Conservation (phyloP, 345 rosid species). For the Sonneratia alba region DNA sequence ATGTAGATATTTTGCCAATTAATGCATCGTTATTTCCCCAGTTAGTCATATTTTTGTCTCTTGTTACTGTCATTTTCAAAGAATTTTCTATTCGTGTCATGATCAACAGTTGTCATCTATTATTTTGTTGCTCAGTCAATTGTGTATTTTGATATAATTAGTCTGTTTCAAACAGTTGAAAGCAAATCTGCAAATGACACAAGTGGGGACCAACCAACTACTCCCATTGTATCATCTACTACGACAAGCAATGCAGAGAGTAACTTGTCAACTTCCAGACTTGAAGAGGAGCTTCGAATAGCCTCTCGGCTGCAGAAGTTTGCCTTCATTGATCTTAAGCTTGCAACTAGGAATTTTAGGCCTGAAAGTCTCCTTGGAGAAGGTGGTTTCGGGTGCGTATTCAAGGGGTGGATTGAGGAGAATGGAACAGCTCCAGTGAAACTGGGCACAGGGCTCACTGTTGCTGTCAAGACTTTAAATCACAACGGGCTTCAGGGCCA, state of each 20-base stretch:
- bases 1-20: background rate
- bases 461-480: constrained; percentile 84
- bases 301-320: constrained; percentile 67
- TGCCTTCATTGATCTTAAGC: constrained; percentile 59
- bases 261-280: constrained; percentile 44
- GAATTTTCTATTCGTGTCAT: background rate
- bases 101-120: background rate
- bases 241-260: constrained; percentile 40
- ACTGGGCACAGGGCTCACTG: constrained; percentile 86
- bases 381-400: constrained; percentile 93
- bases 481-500: constrained; percentile 97
- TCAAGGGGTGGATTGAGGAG: constrained; percentile 91
- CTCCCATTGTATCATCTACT: constrained; percentile 28
- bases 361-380: constrained; percentile 84
- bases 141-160: background rate
- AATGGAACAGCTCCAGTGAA: constrained; percentile 84
- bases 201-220: constrained; percentile 28
- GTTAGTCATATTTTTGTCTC: background rate
- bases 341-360: constrained; percentile 71
- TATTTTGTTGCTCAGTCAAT: background rate
- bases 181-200: constrained; percentile 30
- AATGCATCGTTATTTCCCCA: background rate
- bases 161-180: constrained; percentile 26
- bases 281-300: constrained; percentile 57
- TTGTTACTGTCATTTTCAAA: background rate